Base-by-base conservation (phyloP, 2,329 filamentous ascomycete genomes). In the Fusarium denticulatum region DNA sequence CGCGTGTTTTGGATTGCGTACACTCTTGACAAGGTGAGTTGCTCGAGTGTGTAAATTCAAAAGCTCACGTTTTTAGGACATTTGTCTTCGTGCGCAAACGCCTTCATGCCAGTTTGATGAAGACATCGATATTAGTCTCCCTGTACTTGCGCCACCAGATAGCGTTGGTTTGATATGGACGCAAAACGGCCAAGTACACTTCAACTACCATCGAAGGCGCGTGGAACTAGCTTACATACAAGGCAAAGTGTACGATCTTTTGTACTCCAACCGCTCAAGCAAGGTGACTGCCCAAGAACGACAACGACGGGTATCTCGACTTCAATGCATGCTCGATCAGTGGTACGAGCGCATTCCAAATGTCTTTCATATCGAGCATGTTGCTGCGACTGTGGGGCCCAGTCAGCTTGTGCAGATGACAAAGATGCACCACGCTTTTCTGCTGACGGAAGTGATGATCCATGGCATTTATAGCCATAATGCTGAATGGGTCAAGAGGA, bases 1-100 rank as follows among this genome's bases (percentile, higher is more conserved):
- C 76, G 82, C 0, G 76, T 85, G 4, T 85, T 85, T 47, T 85
- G 83, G 84, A 79, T 84, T 13, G 81, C 82, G 6, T 85, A 85
- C 42, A 74, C 73, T 7, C 72, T 85, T 10, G 83, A 85, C 60
- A 85, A 84, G 76, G 82, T 83, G 59, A 60, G 20, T 32, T 11
- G 13, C 3, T 1, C 5, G 2, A 3, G 7, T 1, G 9, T 4
- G 6, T 16, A 13, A 26, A 37, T 7, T 2, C 5, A 16, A 11
- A 7, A 12, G 20, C 59, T 72, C 0, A 77, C 37, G 1, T 22
- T 4, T 10, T 6, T 30, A 80, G 78, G 77, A 79, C 13, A 81
- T 85, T 24, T 82, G 81, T 43, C 69, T 86, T 1, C 76, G 81
- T 13, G 79, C 79, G 9, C 78, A 77, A 26, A 82, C 81, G 0